These are phyloP conservation scores for Paxillus involutus DNA, from an alignment of 768 basidiomycete species.

Conservation along the genomic window DNA sequence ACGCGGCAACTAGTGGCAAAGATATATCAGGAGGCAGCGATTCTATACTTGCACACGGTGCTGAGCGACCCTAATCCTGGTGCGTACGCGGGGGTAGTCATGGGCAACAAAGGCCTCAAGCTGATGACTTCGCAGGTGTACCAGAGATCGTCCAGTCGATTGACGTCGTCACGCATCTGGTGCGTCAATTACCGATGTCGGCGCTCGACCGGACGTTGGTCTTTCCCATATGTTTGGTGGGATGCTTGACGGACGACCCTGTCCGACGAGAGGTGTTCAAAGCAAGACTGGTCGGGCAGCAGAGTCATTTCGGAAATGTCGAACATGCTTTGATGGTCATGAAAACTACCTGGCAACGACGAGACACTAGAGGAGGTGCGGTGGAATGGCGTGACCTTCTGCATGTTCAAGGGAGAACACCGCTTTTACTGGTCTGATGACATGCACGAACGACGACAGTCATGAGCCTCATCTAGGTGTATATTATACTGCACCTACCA, in stretches of 20 bases:
- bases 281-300: slow-evolving; percentile 50
- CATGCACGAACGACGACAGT: not conserved
- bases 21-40: slow-evolving; percentile 64
- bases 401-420: slow-evolving; percentile 30
- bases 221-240: slow-evolving; percentile 74
- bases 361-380: slow-evolving; percentile 51
- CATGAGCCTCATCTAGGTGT: not conserved
- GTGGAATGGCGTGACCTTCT: slow-evolving; percentile 62
- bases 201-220: slow-evolving; percentile 65
- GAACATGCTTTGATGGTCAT: slow-evolving; percentile 58
- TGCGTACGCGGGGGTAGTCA: slow-evolving; percentile 33
- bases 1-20: slow-evolving; percentile 47
- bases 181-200: slow-evolving; percentile 56
- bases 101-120: not conserved
- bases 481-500: slow-evolving; percentile 19
- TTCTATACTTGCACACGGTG: slow-evolving; percentile 70
- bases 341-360: slow-evolving; percentile 69
- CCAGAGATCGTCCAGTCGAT: slow-evolving; percentile 67
- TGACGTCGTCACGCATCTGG: slow-evolving; percentile 49
- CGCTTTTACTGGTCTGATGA: slow-evolving; percentile 31
- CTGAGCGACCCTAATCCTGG: slow-evolving; percentile 70
- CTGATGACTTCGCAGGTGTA: slow-evolving; percentile 49
- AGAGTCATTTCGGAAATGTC: slow-evolving; percentile 60
- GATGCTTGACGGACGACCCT: slow-evolving; percentile 69
- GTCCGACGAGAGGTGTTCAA: slow-evolving; percentile 58